These are phyloP conservation scores for Apiospora malaysiana DNA, from an alignment of 2,329 filamentous ascomycete genomes.

Conservation along the genomic window DNA sequence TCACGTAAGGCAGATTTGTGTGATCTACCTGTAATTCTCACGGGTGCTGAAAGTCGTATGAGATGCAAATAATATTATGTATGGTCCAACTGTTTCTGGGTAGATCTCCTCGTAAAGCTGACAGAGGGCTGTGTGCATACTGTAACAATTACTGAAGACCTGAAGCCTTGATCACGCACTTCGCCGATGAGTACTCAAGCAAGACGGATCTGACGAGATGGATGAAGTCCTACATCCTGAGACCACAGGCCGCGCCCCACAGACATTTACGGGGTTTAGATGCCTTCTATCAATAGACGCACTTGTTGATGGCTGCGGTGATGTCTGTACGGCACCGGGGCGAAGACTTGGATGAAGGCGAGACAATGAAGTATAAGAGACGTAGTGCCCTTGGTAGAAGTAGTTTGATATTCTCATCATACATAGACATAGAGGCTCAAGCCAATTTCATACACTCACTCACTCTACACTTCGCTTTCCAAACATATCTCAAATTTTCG, in stretches of 20 bases:
- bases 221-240: too few species aligned
- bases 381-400: not conserved
- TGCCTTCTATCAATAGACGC: not conserved
- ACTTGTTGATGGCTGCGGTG: not conserved
- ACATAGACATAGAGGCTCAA: not conserved
- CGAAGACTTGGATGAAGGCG: not conserved
- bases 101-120: not conserved
- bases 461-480: not conserved
- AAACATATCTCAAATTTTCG: not conserved
- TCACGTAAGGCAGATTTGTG: too few species aligned
- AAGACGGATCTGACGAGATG: not conserved
- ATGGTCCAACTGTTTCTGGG: not conserved
- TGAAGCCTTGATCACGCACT: not conserved
- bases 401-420: not conserved
- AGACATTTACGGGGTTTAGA: too few species aligned
- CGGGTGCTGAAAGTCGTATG: too few species aligned
- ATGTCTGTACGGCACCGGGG: not conserved
- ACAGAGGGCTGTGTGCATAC: not conserved
- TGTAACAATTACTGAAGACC: not conserved
- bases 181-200: not conserved
- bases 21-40: too few species aligned
- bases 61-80: too few species aligned
- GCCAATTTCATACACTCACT: not conserved
- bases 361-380: not conserved
- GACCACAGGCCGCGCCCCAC: not conserved